These are phyloP conservation scores for Dendryphion nanum DNA, from an alignment of 2,329 filamentous ascomycete species.

Conservation along the genomic window DNA sequence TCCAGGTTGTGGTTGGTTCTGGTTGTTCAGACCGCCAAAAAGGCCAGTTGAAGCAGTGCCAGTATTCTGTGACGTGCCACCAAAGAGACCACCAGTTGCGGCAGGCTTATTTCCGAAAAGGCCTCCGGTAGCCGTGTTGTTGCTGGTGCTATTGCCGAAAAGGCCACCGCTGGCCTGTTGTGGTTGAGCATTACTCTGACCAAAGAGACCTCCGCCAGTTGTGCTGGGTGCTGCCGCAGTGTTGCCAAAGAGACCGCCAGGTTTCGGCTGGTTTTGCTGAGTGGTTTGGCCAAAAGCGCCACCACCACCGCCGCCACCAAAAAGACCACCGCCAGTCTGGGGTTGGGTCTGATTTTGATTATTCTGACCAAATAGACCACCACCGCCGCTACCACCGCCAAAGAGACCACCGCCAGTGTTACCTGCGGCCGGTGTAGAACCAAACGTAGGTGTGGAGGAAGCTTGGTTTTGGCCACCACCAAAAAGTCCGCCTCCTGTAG, in stretches of 20 bases:
- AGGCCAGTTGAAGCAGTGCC: slow-evolving; percentile 29
- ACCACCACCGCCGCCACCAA: slow-evolving; percentile 44
- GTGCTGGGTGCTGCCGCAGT: slow-evolving; percentile 17
- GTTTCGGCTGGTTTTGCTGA: slow-evolving; percentile 39
- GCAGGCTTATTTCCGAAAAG: slow-evolving; percentile 43
- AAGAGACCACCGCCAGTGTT: slow-evolving; percentile 28
- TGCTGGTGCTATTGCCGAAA: slow-evolving; percentile 47
- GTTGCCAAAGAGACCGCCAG: slow-evolving; percentile 54
- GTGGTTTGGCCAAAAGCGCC: slow-evolving; percentile 37
- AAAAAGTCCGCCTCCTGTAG: slow-evolving; percentile 31
- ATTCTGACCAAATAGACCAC: slow-evolving; percentile 30
- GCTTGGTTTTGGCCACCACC: slow-evolving; percentile 32
- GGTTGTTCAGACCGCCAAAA: slow-evolving; percentile 32
- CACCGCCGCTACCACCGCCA: slow-evolving; percentile 21
- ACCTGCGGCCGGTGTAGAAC: slow-evolving; percentile 22
- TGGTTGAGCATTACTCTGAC: slow-evolving; percentile 19
- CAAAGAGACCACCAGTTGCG: slow-evolving; percentile 28
- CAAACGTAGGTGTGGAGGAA: slow-evolving; percentile 26
- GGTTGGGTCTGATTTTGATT: slow-evolving; percentile 20
- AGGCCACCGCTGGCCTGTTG: slow-evolving; percentile 32
- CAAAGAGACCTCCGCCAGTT: slow-evolving; percentile 43
- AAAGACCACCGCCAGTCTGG: slow-evolving; percentile 40
- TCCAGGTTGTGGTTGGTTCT: slow-evolving; percentile 28
- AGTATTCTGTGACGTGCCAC: slow-evolving; percentile 18
- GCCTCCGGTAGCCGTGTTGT: slow-evolving; percentile 27